Evolutionary conservation across 805 yeast genomes (phyloP).

Genomic region (Yamadazyma tumulicola): DNA sequence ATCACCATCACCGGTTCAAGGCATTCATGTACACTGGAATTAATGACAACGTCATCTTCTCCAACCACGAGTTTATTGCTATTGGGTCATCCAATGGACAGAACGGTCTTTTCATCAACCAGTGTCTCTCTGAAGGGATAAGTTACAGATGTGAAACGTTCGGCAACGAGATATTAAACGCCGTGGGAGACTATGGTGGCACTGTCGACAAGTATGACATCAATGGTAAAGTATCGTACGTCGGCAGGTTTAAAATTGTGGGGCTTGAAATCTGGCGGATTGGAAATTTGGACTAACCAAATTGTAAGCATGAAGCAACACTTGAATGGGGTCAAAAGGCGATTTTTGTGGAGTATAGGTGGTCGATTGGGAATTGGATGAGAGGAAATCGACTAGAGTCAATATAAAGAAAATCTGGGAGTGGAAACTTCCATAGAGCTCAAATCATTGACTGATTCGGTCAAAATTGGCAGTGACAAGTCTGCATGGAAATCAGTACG

Average conservation of each 20-base stretch:
- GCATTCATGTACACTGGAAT: slow-evolving; percentile 87
- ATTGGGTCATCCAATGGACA: slow-evolving; percentile 93
- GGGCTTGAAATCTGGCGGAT: slow-evolving; percentile 87
- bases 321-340: neutral
- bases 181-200: slow-evolving; percentile 13
- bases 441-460: too few species aligned
- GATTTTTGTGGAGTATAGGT: neutral
- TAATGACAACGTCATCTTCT: slow-evolving; percentile 81
- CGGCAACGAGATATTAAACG: slow-evolving; percentile 74
- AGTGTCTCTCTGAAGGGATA: slow-evolving; percentile 70
- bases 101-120: slow-evolving; percentile 87
- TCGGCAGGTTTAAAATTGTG: slow-evolving; percentile 64
- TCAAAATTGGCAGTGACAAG: too few species aligned
- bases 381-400: too few species aligned
- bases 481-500: too few species aligned
- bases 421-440: too few species aligned
- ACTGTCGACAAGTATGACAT: slow-evolving; percentile 24
- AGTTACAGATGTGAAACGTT: slow-evolving; percentile 77
- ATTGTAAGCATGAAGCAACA: neutral
- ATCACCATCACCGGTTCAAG: slow-evolving; percentile 48
- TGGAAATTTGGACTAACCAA: slow-evolving; percentile 27
- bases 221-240: neutral
- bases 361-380: neutral
- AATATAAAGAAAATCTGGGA: too few species aligned
- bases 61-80: slow-evolving; percentile 72